phyloP scores from a whole-genome alignment of 306 rosid species.

The Psophocarpus tetragonolobus region DNA sequence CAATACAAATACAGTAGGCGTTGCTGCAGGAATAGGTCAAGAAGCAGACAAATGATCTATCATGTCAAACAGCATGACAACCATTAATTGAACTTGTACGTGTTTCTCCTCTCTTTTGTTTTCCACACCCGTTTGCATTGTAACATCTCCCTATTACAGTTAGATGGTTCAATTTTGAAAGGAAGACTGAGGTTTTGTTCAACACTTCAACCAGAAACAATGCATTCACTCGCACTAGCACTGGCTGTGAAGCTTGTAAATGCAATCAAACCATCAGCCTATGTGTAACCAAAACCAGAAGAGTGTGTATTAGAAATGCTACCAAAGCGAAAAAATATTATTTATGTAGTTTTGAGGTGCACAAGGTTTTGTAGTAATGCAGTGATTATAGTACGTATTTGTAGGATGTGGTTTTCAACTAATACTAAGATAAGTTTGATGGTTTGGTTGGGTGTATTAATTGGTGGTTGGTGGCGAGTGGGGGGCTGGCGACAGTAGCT shows the following conservation, averaged over 20 bases:
- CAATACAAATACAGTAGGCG: conserved; percentile 41
- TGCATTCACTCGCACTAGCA: neutral
- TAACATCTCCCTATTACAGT: neutral
- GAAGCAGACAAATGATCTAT: conserved; percentile 38
- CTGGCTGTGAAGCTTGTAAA: conserved; percentile 15
- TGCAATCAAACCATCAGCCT: neutral
- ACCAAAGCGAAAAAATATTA: neutral
- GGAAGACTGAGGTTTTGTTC: neutral
- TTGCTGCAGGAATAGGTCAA: conserved; percentile 38
- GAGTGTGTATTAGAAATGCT: neutral
- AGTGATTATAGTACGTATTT: neutral
- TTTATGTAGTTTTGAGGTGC: neutral
- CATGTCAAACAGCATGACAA: conserved; percentile 45
- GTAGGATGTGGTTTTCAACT: neutral
- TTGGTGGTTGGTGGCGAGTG: neutral
- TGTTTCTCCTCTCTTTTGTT: neutral
- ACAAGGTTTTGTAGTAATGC: neutral
- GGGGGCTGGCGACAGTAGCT: neutral
- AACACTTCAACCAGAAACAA: conserved; percentile 10
- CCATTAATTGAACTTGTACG: conserved; percentile 36
- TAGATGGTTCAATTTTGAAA: neutral
- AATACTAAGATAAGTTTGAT: neutral
- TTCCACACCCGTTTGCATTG: neutral
- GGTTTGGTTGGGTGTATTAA: neutral
- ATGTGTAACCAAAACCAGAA: conserved; percentile 6